Base-by-base conservation (phyloP, 495 filamentous ascomycete species). In the Hypomontagnella monticulosa region DNA sequence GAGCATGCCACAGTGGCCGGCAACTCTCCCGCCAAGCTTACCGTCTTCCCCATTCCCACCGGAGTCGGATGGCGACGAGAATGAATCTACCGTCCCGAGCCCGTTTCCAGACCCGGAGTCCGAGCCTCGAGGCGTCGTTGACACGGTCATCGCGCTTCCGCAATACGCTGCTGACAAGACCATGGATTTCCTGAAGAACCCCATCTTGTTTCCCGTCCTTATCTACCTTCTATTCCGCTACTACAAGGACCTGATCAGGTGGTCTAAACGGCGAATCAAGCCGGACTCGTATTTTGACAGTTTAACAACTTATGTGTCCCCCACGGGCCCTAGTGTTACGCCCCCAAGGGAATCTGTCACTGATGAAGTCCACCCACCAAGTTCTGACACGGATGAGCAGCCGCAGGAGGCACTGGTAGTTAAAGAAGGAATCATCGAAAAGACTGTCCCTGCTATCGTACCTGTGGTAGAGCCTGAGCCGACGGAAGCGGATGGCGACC, bases 141-240 rank as follows among this genome's bases (percentile, higher is more conserved):
- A 75, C 8, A 73, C 65, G 6, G 63, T 78, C 37, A 77, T 71
- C 46, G 65, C 63, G 27, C 65, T 82, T 11, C 79, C 80, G 0
- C 70, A 69, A 15, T 59, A 73, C 48, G 77, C 75, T 12, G 66
- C 72, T 0, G 65, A 76, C 34, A 78, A 66, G 46, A 59, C 79
- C 1, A 50, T 79, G 3, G 79, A 83, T 38, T 72, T 83, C 11
- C 44, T 83, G 38, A 77, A 74, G 65, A 84, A 85, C 53, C 81
- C 81, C 1, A 64, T 78, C 27, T 64, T 80, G n/a, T 71, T 83
- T 16, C 37, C 78, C 4, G 49, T 83, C 30, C 49, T 79, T 16
- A 20, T 79, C 16, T 65, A 74, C 15, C 34, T 76, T 4, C 36
- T 76, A 6, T 71, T 74, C 19, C 67, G 66, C 9, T 71, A 78